A percentile compares a stretch with the other conserved stretches of the same genome.
Evolutionary conservation across 163 green algal genomes (phyloP).

Genomic region (Scenedesmus sp.): DNA sequence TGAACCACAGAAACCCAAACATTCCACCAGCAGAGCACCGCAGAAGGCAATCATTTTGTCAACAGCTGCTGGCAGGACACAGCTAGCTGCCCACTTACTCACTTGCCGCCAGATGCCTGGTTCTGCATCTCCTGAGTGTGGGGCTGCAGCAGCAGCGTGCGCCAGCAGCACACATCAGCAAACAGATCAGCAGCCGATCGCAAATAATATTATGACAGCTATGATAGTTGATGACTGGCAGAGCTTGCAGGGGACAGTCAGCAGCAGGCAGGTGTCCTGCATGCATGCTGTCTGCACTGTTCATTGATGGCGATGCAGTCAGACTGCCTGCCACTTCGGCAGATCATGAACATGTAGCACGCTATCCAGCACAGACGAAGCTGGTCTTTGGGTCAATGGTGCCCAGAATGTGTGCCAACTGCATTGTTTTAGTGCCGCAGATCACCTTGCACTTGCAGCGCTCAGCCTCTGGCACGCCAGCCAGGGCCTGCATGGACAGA

Average conservation of each 20-base stretch:
- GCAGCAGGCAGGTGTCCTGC: too few species aligned
- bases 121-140: conserved; percentile 20
- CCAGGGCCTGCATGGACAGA: neutral
- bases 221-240: too few species aligned
- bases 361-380: neutral
- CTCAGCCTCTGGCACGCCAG: conserved; percentile 14
- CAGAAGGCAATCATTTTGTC: neutral
- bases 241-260: too few species aligned
- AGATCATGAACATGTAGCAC: too few species aligned
- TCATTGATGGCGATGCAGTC: too few species aligned
- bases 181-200: too few species aligned
- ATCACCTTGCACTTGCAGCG: conserved; percentile 41
- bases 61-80: neutral
- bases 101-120: conserved; percentile 29
- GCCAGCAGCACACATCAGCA: neutral
- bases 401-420: neutral
- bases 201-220: too few species aligned
- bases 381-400: neutral
- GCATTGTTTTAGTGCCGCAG: neutral
- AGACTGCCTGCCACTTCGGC: too few species aligned
- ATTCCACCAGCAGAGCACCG: too few species aligned
- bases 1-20: too few species aligned
- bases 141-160: neutral
- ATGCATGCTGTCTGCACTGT: too few species aligned
- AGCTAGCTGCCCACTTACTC: neutral